A percentile compares a stretch with the other conserved stretches of the same genome.
These are phyloP conservation scores for Aspergillus wentii DNA, from an alignment of 495 filamentous ascomycete species.

Conservation along the genomic window DNA sequence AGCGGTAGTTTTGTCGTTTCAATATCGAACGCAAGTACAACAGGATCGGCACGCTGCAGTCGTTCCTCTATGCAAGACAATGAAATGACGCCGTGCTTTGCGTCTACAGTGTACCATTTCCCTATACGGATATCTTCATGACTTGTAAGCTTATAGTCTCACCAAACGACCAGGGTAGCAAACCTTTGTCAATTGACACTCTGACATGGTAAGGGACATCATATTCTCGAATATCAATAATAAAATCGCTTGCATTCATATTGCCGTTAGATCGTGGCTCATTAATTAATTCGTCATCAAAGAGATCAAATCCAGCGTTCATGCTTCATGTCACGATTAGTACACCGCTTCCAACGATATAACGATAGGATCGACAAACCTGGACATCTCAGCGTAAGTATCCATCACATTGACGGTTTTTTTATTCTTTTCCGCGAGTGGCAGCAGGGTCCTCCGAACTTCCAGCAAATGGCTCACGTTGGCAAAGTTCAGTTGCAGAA, in stretches of 20 bases:
- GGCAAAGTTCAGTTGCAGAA: slow-evolving; percentile 77
- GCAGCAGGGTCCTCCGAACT: slow-evolving; percentile 76
- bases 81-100: slow-evolving; percentile 81
- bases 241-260: slow-evolving; percentile 90
- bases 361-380: slow-evolving; percentile 45
- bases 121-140: slow-evolving; percentile 81
- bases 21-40: slow-evolving; percentile 97
- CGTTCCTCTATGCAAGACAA: slow-evolving; percentile 85
- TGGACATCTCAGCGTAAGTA: slow-evolving; percentile 93
- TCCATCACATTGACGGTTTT: slow-evolving; percentile 94
- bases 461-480: slow-evolving; percentile 83
- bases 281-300: slow-evolving; percentile 85
- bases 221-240: slow-evolving; percentile 98
- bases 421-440: slow-evolving; percentile 94
- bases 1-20: slow-evolving; percentile 95
- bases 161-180: slow-evolving; percentile 11
- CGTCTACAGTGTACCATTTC: slow-evolving; percentile 95
- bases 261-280: slow-evolving; percentile 78
- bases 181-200: slow-evolving; percentile 93
- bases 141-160: slow-evolving; percentile 8
- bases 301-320: slow-evolving; percentile 87
- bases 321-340: slow-evolving; percentile 49
- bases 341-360: background rate
- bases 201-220: slow-evolving; percentile 99
- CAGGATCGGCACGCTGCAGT: slow-evolving; percentile 82